These are phyloP conservation scores for Rhododendron ferrugineum DNA, from an alignment of 148 eudicot species.

Conservation along the genomic window DNA sequence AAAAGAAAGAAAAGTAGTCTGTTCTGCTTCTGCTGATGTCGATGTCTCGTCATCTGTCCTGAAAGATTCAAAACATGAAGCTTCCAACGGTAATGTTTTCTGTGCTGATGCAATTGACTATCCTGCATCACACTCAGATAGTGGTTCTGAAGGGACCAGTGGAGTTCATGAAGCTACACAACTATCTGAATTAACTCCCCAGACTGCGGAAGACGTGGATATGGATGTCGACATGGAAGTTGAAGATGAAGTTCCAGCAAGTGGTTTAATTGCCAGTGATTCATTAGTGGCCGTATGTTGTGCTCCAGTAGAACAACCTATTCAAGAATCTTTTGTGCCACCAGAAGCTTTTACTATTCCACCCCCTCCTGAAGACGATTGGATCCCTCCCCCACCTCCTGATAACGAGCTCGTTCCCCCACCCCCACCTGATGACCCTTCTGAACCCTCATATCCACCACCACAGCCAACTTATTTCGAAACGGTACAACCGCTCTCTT, in stretches of 20 bases:
- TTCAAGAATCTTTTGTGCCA: slow-evolving; percentile 22
- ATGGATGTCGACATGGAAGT: slow-evolving; percentile 99
- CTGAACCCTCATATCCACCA: slow-evolving; percentile 41
- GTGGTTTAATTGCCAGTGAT: slow-evolving; percentile 9
- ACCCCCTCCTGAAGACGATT: slow-evolving; percentile 79
- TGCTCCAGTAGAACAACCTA: slow-evolving; percentile 21
- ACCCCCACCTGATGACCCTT: slow-evolving; percentile 89
- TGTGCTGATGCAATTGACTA: slow-evolving; percentile 12
- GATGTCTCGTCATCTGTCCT: slow-evolving; percentile 2
- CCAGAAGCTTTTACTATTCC: slow-evolving; percentile 37
- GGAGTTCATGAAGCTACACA: slow-evolving; percentile 22
- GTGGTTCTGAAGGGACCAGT: slow-evolving; percentile 21
- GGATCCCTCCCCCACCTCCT: slow-evolving; percentile 97
- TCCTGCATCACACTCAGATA: slow-evolving; percentile 8
- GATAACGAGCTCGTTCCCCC: slow-evolving; percentile 84
- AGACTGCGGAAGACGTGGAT: slow-evolving; percentile 55
- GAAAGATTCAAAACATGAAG: slow-evolving; percentile 19
- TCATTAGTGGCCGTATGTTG: slow-evolving; percentile 1
- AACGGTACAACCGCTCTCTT: slow-evolving; percentile 38
- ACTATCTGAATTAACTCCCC: slow-evolving; percentile 23
- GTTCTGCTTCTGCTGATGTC: slow-evolving; percentile 24
- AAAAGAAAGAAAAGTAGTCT: slow-evolving; percentile 13
- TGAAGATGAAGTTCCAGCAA: slow-evolving; percentile 45
- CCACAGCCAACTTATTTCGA: slow-evolving; percentile 38
- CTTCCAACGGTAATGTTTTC: slow-evolving; percentile 13